phyloP scores from a whole-genome alignment of 768 basidiomycete genomes.

The Coprinopsis marcescibilis region DNA sequence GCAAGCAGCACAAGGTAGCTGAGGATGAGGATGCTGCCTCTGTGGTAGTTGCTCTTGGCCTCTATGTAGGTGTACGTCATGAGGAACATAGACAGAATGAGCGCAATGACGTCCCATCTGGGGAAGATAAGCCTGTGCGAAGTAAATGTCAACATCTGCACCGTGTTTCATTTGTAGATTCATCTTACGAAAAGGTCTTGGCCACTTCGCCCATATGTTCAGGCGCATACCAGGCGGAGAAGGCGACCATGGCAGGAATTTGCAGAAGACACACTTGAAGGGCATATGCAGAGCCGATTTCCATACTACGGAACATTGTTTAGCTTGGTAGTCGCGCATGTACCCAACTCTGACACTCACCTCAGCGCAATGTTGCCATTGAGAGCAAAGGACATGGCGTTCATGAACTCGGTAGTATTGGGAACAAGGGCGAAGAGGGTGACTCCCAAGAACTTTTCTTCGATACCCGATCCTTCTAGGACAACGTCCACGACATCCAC shows the following conservation, averaged over 20 bases:
- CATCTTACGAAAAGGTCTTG: slow-evolving; percentile 86
- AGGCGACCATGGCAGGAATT: slow-evolving; percentile 98
- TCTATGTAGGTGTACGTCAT: slow-evolving; percentile 99
- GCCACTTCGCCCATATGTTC: slow-evolving; percentile 81
- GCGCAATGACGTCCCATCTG: slow-evolving; percentile 93
- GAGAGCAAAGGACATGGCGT: slow-evolving; percentile 95
- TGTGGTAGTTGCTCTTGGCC: slow-evolving; percentile 97
- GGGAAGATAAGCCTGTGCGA: slow-evolving; percentile 99
- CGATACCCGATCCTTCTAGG: slow-evolving; percentile 83
- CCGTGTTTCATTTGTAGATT: no score
- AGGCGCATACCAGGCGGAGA: slow-evolving; percentile 92
- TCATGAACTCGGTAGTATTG: slow-evolving; percentile 99
- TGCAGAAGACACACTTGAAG: slow-evolving; percentile 96
- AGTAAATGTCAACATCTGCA: no score
- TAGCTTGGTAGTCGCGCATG: neutral
- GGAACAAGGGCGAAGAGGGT: slow-evolving; percentile 96
- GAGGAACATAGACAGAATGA: slow-evolving; percentile 94
- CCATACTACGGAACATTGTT: slow-evolving; percentile 67
- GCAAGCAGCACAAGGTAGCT: slow-evolving; percentile 89
- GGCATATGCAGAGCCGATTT: slow-evolving; percentile 98
- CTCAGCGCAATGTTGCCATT: slow-evolving; percentile 96
- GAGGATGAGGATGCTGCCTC: slow-evolving; percentile 91
- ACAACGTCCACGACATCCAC: slow-evolving; percentile 95
- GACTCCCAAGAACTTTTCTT: slow-evolving; percentile 96
- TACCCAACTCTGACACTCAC: slow-evolving; percentile 35